Evolutionary conservation across 179 eudicot species (phyloP).

Genomic region (Patellifolia procumbens): DNA sequence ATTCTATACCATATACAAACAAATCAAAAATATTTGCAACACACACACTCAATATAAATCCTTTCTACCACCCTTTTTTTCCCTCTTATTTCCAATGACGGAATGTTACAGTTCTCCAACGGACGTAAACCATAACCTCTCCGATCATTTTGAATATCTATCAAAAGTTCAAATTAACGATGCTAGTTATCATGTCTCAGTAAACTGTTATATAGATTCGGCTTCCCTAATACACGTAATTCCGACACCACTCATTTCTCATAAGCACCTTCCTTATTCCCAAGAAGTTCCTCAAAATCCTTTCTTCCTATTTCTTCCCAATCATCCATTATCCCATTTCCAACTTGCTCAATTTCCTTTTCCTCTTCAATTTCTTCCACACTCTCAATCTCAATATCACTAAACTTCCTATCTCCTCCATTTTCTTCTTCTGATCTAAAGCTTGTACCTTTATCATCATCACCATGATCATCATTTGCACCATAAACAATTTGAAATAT

Average conservation of each 20-base stretch:
- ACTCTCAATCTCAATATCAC: slow-evolving; percentile 40
- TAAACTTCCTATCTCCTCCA: slow-evolving; percentile 15
- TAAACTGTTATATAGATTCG: no score
- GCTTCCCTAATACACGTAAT: no score
- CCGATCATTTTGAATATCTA: no score
- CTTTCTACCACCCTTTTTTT: neutral
- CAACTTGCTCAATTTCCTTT: slow-evolving; percentile 1
- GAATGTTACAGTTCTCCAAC: no score
- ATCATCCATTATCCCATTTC: slow-evolving; percentile 27
- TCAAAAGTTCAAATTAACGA: no score
- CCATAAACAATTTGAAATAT: neutral
- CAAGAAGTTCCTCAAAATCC: slow-evolving; percentile 38
- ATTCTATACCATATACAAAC: neutral
- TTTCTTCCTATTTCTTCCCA: slow-evolving; percentile 36
- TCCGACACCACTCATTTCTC: slow-evolving; percentile 14
- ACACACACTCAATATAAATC: neutral
- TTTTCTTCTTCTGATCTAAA: neutral
- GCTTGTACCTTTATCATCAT: neutral
- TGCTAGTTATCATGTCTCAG: no score
- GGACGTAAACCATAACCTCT: no score
- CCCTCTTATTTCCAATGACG: neutral
- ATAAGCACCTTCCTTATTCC: slow-evolving; percentile 19
- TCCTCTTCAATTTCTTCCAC: slow-evolving; percentile 4
- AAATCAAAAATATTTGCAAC: slow-evolving; percentile 1
- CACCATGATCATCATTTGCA: neutral